phyloP scores from a whole-genome alignment of 192 early-diverging fungal species.

The Helicostylum pulchrum region DNA sequence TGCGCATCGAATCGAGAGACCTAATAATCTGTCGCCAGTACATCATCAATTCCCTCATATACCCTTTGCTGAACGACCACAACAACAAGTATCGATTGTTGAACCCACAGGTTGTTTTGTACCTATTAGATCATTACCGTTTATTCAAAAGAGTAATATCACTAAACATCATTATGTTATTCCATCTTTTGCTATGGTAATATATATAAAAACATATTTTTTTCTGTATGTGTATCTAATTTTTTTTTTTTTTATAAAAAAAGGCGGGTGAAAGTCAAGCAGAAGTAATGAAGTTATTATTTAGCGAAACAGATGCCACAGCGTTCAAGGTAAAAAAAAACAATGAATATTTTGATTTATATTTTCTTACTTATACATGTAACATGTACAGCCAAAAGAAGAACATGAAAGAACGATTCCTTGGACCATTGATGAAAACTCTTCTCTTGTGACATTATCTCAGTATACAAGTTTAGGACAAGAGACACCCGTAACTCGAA shows the following conservation, averaged over 20 bases:
- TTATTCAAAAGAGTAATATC: neutral
- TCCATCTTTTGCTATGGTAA: constrained; percentile 4
- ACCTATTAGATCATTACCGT: neutral
- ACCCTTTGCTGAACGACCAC: neutral
- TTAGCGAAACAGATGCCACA: neutral
- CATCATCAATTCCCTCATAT: neutral
- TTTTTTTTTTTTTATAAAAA: neutral
- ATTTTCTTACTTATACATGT: neutral
- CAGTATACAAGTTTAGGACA: neutral
- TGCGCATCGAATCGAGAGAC: neutral
- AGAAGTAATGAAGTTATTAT: constrained; percentile 3
- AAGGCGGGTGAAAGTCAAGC: constrained; percentile 2
- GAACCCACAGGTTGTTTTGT: neutral
- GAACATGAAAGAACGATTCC: constrained; percentile 9
- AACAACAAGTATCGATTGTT: neutral
- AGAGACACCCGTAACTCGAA: neutral
- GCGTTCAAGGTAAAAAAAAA: constrained; percentile 7
- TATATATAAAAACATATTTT: neutral
- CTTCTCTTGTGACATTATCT: constrained; percentile 4
- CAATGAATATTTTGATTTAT: neutral
- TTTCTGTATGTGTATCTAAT: neutral
- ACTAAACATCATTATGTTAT: constrained; percentile 6
- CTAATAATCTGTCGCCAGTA: neutral
- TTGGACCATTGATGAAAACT: neutral
- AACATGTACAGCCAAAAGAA: neutral